These are phyloP conservation scores for Cucumis cinereus DNA, from an alignment of 306 rosid genomes.

Conservation along the genomic window DNA sequence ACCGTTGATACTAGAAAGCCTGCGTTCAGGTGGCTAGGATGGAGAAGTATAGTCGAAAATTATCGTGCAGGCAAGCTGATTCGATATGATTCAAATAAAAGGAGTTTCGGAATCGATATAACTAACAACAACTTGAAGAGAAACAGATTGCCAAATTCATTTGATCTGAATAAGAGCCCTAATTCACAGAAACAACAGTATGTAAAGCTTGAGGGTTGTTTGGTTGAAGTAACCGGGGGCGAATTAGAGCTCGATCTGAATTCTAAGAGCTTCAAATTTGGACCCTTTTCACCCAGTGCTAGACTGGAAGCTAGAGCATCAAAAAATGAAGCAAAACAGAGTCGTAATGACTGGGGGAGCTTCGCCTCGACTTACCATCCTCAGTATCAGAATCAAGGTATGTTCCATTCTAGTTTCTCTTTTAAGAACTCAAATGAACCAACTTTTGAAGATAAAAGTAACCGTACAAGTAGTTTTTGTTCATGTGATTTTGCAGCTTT, in stretches of 20 bases:
- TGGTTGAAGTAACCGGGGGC: constrained; percentile 21
- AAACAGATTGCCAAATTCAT: constrained; percentile 25
- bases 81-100: constrained; percentile 40
- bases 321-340: constrained; percentile 26
- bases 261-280: constrained; percentile 53
- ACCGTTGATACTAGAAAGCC: constrained; percentile 70
- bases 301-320: constrained; percentile 29
- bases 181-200: constrained; percentile 16
- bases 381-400: constrained; percentile 80
- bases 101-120: constrained; percentile 66
- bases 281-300: constrained; percentile 69
- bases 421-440: neutral
- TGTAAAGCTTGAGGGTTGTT: constrained; percentile 12
- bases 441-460: neutral
- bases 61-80: constrained; percentile 6
- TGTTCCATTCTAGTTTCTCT: constrained; percentile 8
- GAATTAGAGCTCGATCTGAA: constrained; percentile 21
- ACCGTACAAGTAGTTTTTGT: neutral
- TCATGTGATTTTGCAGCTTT: constrained; percentile 36
- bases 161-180: constrained; percentile 15
- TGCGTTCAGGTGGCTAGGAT: constrained; percentile 83
- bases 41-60: constrained; percentile 22
- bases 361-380: constrained; percentile 52
- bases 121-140: constrained; percentile 49
- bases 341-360: constrained; percentile 57